A percentile compares a stretch with the other conserved stretches of the same genome.
These are phyloP conservation scores for Byssothecium circinans DNA, from an alignment of 2,329 filamentous ascomycete genomes.

Conservation along the genomic window DNA sequence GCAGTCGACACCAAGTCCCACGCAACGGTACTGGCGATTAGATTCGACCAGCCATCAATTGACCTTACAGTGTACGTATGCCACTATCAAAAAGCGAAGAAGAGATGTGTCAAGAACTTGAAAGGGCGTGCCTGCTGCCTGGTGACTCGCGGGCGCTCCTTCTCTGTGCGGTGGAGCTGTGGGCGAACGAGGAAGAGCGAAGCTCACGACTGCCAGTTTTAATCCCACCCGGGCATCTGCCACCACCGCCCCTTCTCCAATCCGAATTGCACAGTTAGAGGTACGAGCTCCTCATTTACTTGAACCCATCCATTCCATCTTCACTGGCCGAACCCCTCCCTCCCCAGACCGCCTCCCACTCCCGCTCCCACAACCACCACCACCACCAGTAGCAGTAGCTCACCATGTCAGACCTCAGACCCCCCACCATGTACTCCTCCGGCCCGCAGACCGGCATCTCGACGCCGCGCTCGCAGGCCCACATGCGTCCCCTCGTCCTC, in stretches of 20 bases:
- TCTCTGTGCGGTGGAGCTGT: constrained; percentile 7
- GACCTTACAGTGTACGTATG: background rate
- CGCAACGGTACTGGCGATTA: constrained; percentile 41
- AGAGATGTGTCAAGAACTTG: background rate
- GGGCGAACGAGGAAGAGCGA: background rate
- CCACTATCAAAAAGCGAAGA: too few species aligned
- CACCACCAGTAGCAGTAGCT: background rate
- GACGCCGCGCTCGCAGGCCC: constrained; percentile 90
- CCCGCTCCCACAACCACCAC: constrained; percentile 3
- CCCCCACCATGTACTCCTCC: constrained; percentile 74
- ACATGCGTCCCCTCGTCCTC: constrained; percentile 86
- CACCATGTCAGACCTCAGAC: constrained; percentile 13
- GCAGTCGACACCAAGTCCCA: constrained; percentile 38
- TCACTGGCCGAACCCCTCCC: background rate
- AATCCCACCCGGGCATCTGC: constrained; percentile 14
- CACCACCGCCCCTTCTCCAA: constrained; percentile 21
- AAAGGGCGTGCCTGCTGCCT: background rate
- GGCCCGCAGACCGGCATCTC: constrained; percentile 94
- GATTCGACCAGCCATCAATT: constrained; percentile 30
- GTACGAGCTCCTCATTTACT: background rate
- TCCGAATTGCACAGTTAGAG: too few species aligned
- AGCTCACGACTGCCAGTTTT: constrained; percentile 26
- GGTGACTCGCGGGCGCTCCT: constrained; percentile 9
- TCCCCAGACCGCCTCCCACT: constrained; percentile 3
- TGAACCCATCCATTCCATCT: background rate